These are phyloP conservation scores for Kalmusia sp. DNA, from an alignment of 2,329 filamentous ascomycete genomes.

Conservation along the genomic window DNA sequence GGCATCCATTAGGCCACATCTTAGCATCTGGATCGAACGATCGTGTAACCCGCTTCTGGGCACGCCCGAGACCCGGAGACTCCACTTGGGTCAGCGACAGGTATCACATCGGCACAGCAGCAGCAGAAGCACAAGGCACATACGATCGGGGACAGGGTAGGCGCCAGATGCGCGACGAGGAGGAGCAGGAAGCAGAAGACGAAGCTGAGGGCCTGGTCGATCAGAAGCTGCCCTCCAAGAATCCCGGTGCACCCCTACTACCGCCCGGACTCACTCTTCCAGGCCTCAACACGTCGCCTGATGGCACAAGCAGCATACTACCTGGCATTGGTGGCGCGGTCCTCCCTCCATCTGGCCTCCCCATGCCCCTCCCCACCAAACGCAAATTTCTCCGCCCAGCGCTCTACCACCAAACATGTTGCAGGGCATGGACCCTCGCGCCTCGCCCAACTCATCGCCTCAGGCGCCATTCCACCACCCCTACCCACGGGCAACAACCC, in stretches of 20 bases:
- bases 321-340: slow-evolving; percentile 56
- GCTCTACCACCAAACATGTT: slow-evolving; percentile 22
- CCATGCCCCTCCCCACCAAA: slow-evolving; percentile 25
- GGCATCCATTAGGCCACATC: slow-evolving; percentile 96
- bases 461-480: slow-evolving; percentile 45
- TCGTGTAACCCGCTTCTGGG: slow-evolving; percentile 96
- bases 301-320: slow-evolving; percentile 55
- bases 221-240: slow-evolving; percentile 77
- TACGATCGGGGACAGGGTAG: slow-evolving; percentile 83
- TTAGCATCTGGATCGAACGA: slow-evolving; percentile 96
- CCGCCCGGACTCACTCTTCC: slow-evolving; percentile 63
- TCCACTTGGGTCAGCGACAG: slow-evolving; percentile 85
- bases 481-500: slow-evolving; percentile 32
- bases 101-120: slow-evolving; percentile 93
- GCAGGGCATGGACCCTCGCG: slow-evolving; percentile 36
- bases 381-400: slow-evolving; percentile 6
- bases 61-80: slow-evolving; percentile 86
- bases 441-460: slow-evolving; percentile 43
- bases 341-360: slow-evolving; percentile 30
- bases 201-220: slow-evolving; percentile 92
- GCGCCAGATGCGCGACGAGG: slow-evolving; percentile 84
- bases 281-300: slow-evolving; percentile 42
- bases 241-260: slow-evolving; percentile 61
- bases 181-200: slow-evolving; percentile 91
- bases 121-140: slow-evolving; percentile 92